Evolutionary conservation across 73 alveolate species (phyloP).

Genomic region (Tetrahymena borealis): DNA sequence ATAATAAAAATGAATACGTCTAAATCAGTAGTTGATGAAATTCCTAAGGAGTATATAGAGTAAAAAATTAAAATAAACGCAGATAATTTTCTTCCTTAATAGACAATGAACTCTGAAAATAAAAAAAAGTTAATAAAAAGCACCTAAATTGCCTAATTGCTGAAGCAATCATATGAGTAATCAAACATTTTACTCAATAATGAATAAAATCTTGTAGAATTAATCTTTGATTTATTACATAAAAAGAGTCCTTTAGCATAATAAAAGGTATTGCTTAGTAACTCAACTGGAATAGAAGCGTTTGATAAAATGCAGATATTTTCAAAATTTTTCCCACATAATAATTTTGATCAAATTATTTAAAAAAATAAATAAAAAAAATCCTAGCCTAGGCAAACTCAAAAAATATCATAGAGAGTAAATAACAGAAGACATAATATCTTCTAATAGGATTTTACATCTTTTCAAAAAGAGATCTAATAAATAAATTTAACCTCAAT

Average conservation of each 20-base stretch:
- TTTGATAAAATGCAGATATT: background rate
- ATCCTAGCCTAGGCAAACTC: background rate
- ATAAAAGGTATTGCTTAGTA: background rate
- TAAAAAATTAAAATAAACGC: too few species aligned
- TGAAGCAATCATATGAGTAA: too few species aligned
- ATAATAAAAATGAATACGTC: background rate
- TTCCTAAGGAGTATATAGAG: too few species aligned
- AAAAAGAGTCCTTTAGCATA: background rate
- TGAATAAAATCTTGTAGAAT: background rate
- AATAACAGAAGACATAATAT: background rate
- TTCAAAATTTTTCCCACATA: background rate
- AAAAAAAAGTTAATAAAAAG: too few species aligned
- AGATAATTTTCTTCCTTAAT: too few species aligned
- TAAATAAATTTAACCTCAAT: too few species aligned
- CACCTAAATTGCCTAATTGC: too few species aligned
- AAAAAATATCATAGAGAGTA: background rate
- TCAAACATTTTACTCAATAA: too few species aligned
- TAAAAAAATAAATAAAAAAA: background rate
- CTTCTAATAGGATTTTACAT: background rate
- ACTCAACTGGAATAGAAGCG: background rate
- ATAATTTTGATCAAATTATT: background rate
- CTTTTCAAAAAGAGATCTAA: too few species aligned
- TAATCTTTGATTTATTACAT: background rate
- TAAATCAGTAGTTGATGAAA: background rate
- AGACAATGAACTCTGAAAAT: too few species aligned